These are phyloP conservation scores for Galerina marginata DNA, from an alignment of 768 basidiomycete species.

Conservation along the genomic window DNA sequence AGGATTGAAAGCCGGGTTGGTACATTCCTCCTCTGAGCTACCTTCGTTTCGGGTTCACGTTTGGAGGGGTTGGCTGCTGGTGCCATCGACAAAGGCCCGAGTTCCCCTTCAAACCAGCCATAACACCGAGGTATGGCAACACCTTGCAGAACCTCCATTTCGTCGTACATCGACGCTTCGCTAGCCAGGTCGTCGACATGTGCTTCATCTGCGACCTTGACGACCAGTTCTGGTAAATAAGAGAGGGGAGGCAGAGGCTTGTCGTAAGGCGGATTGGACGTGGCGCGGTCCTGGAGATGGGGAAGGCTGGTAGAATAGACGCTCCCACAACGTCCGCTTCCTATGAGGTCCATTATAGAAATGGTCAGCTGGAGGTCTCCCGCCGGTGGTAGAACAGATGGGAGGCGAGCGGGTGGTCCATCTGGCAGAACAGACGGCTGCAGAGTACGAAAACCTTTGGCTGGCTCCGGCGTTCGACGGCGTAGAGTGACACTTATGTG, in stretches of 20 bases:
- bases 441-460: slow-evolving; percentile 16
- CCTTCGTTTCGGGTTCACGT: background rate
- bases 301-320: slow-evolving; percentile 16
- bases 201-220: slow-evolving; percentile 21
- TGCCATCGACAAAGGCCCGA: slow-evolving; percentile 8
- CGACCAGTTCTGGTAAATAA: slow-evolving; percentile 24
- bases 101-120: slow-evolving; percentile 24
- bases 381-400: slow-evolving; percentile 21
- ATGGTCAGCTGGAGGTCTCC: slow-evolving; percentile 16
- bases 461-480: slow-evolving; percentile 9
- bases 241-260: slow-evolving; percentile 8
- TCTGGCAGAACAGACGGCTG: slow-evolving; percentile 20
- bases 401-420: slow-evolving; percentile 25
- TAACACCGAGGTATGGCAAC: slow-evolving; percentile 26
- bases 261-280: background rate
- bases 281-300: slow-evolving; percentile 3
- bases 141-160: slow-evolving; percentile 29
- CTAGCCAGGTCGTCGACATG: slow-evolving; percentile 18
- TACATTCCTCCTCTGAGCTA: background rate
- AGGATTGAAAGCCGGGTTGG: slow-evolving; percentile 13
- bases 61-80: background rate
- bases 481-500: background rate
- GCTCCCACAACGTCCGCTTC: slow-evolving; percentile 25
- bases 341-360: slow-evolving; percentile 15
- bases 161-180: slow-evolving; percentile 27